Evolutionary conservation across 257 asterid species (phyloP).

Genomic region (Phtheirospermum japonicum): DNA sequence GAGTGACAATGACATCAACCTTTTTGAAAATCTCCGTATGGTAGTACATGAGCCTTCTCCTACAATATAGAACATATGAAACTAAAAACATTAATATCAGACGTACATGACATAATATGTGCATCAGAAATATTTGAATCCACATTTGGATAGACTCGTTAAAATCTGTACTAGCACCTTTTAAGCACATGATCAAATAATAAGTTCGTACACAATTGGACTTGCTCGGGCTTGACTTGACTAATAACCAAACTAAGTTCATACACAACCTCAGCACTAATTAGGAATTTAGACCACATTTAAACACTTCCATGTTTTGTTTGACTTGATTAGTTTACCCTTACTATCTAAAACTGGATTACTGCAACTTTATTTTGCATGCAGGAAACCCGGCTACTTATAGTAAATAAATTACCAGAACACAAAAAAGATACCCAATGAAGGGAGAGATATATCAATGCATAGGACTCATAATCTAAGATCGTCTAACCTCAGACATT

Average conservation of each 20-base stretch:
- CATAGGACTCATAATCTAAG: background rate
- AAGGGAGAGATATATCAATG: conserved; percentile 13
- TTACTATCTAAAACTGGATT: background rate
- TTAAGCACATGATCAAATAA: no score
- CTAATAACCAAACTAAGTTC: background rate
- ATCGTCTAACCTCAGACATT: conserved; percentile 68
- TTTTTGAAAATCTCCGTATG: conserved; percentile 68
- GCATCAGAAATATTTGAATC: background rate
- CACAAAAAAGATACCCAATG: background rate
- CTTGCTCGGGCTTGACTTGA: background rate
- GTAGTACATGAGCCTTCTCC: conserved; percentile 91
- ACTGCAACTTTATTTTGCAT: background rate
- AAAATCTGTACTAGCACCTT: no score
- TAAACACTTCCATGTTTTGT: background rate
- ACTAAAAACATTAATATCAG: conserved; percentile 8
- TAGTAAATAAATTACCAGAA: conserved; percentile 17
- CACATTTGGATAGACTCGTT: background rate
- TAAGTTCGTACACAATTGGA: no score
- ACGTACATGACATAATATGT: conserved; percentile 2
- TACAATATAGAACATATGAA: conserved; percentile 33
- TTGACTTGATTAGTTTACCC: background rate
- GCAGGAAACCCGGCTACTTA: background rate
- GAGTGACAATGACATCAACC: conserved; percentile 92
- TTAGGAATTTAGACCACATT: conserved; percentile 1
- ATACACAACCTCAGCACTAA: background rate